These are phyloP conservation scores for Amaranthus tricolor DNA, from an alignment of 179 eudicot species.

Conservation along the genomic window DNA sequence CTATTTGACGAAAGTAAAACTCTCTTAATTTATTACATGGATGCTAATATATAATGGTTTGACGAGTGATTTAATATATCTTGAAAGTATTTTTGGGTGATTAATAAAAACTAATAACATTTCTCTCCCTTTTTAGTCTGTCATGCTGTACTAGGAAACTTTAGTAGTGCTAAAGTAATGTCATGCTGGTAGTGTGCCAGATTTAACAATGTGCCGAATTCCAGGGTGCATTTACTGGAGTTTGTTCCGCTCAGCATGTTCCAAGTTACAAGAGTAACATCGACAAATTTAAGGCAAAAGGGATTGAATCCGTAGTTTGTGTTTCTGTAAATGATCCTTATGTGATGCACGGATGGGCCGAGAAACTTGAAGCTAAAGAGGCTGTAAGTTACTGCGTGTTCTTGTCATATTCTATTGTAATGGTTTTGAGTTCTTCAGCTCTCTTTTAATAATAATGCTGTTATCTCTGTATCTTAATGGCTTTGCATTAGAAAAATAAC, in stretches of 20 bases:
- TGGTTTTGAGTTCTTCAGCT: neutral
- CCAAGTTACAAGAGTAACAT: slow-evolving; percentile 90
- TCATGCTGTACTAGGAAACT: neutral
- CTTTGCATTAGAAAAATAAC: neutral
- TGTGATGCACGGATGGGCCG: slow-evolving; percentile 93
- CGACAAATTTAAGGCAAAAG: slow-evolving; percentile 83
- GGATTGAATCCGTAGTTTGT: slow-evolving; percentile 82
- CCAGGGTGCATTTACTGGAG: slow-evolving; percentile 95
- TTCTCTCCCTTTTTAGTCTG: neutral
- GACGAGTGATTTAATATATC: too few species aligned
- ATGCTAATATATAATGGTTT: neutral
- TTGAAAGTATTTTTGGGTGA: neutral
- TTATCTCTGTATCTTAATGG: neutral
- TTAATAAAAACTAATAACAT: neutral
- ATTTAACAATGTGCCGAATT: slow-evolving; percentile 2
- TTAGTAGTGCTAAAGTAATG: neutral
- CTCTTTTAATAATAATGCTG: neutral
- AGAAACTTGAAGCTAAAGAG: slow-evolving; percentile 83
- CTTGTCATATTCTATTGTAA: neutral
- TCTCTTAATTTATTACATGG: neutral
- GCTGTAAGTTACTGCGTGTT: slow-evolving; percentile 48
- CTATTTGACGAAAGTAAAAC: neutral
- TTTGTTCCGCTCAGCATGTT: slow-evolving; percentile 93
- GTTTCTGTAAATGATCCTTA: slow-evolving; percentile 94
- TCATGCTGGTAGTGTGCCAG: neutral